These are phyloP conservation scores for Mycena galopus DNA, from an alignment of 768 basidiomycete species.

Conservation along the genomic window DNA sequence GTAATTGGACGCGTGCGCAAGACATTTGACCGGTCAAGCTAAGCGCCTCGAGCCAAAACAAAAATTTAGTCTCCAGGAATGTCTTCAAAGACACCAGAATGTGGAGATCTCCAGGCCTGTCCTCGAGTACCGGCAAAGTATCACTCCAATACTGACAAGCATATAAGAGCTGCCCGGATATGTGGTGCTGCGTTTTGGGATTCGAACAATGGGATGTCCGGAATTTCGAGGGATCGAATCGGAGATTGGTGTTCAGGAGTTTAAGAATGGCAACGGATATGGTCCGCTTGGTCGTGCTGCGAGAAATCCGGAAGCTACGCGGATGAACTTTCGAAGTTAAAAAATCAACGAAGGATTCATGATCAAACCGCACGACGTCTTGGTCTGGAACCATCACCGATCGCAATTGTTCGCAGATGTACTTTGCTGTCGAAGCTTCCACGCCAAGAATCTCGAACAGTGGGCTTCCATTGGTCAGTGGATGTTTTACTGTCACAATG, in stretches of 20 bases:
- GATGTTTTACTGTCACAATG: constrained; percentile 10
- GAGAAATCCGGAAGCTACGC: not conserved
- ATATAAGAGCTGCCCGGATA: constrained; percentile 1
- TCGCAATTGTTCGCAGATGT: constrained; percentile 13
- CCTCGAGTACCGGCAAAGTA: not conserved
- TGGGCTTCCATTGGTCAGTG: constrained; percentile 10
- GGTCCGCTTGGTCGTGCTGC: not conserved
- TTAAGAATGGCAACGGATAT: constrained; percentile 14
- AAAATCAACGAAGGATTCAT: constrained; percentile 36
- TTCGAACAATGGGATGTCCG: constrained; percentile 14
- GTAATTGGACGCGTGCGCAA: constrained; percentile 2
- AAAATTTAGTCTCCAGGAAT: constrained; percentile 28
- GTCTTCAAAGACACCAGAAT: constrained; percentile 1
- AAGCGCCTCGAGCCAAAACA: constrained; percentile 31
- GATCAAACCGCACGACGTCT: constrained; percentile 14
- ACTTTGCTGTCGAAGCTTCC: not conserved
- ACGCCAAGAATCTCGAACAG: constrained; percentile 24
- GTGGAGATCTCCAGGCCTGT: not conserved
- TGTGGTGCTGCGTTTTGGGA: not conserved
- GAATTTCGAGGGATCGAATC: constrained; percentile 16
- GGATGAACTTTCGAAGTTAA: constrained; percentile 18
- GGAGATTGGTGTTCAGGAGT: constrained; percentile 1
- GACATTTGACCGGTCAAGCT: constrained; percentile 6
- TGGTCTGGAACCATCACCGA: constrained; percentile 14
- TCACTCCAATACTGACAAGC: constrained; percentile 26